Percentiles rank a stretch among this genome's conserved stretches.
Conservation (phyloP, 441 rosid genomes). For the Macaranga tanarius region DNA sequence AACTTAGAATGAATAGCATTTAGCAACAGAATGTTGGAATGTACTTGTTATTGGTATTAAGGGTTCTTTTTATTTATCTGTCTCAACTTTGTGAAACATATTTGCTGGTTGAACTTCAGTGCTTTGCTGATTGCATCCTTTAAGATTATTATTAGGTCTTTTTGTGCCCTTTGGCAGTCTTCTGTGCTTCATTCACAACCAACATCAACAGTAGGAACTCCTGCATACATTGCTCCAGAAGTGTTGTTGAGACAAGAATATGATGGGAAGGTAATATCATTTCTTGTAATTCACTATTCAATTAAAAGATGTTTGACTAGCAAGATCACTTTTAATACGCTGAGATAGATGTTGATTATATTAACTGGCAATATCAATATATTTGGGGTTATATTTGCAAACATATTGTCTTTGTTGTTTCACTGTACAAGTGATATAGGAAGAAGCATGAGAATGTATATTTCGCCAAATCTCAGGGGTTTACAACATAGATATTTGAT, state of each 20-base stretch:
- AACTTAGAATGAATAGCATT: neutral
- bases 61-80: neutral
- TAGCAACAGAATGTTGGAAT: neutral
- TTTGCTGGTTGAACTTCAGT: neutral
- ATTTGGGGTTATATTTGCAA: neutral
- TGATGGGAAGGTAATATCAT: slow-evolving; percentile 81
- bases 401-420: neutral
- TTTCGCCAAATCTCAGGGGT: no score
- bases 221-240: slow-evolving; percentile 98
- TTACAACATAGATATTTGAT: neutral
- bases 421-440: neutral
- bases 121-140: neutral
- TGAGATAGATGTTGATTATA: neutral
- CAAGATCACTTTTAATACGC: neutral
- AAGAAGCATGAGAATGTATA: no score
- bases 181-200: slow-evolving; percentile 96
- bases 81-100: no score
- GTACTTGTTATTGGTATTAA: neutral
- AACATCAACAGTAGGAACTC: slow-evolving; percentile 97
- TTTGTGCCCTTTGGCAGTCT: slow-evolving; percentile 47
- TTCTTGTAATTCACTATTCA: neutral
- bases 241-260: slow-evolving; percentile 86
- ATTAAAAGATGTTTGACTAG: neutral
- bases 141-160: neutral
- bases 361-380: neutral